These are phyloP conservation scores for Chrysosporium queenslandicum DNA, from an alignment of 2,329 filamentous ascomycete genomes.

Conservation along the genomic window DNA sequence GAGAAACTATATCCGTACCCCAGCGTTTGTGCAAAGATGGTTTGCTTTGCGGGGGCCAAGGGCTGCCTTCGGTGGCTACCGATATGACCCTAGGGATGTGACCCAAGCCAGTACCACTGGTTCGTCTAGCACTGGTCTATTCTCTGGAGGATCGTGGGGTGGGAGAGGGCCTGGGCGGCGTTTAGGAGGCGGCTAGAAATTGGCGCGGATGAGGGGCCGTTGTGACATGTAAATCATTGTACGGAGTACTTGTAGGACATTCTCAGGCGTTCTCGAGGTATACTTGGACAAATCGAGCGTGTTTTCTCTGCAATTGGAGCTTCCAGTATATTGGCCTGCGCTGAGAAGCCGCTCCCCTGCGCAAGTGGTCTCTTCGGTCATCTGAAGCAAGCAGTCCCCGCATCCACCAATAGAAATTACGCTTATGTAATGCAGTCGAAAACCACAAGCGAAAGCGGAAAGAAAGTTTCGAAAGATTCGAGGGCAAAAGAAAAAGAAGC, in stretches of 20 bases:
- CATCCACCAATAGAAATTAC: neutral
- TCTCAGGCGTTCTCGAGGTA: neutral
- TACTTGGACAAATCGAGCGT: too few species aligned
- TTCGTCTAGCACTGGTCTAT: constrained; percentile 24
- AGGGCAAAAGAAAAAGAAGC: constrained; percentile 2
- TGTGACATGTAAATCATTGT: neutral
- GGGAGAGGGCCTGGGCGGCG: constrained; percentile 34
- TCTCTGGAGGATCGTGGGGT: constrained; percentile 30
- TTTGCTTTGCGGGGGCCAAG: constrained; percentile 35
- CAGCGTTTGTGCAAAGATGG: constrained; percentile 57
- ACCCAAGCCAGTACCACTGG: neutral
- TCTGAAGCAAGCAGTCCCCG: neutral
- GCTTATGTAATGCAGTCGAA: constrained; percentile 7
- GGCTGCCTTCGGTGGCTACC: constrained; percentile 37
- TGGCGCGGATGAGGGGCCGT: neutral
- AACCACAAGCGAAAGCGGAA: constrained; percentile 9
- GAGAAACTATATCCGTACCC: constrained; percentile 63
- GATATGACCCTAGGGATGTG: constrained; percentile 55
- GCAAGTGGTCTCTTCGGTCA: neutral
- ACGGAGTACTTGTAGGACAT: too few species aligned
- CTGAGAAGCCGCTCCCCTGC: too few species aligned
- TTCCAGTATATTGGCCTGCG: too few species aligned
- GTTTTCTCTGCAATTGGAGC: too few species aligned
- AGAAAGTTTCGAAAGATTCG: constrained; percentile 14
- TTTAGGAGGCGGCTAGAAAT: constrained; percentile 28